Conservation (phyloP, 805 yeast species). For the Lachancea meyersii region DNA sequence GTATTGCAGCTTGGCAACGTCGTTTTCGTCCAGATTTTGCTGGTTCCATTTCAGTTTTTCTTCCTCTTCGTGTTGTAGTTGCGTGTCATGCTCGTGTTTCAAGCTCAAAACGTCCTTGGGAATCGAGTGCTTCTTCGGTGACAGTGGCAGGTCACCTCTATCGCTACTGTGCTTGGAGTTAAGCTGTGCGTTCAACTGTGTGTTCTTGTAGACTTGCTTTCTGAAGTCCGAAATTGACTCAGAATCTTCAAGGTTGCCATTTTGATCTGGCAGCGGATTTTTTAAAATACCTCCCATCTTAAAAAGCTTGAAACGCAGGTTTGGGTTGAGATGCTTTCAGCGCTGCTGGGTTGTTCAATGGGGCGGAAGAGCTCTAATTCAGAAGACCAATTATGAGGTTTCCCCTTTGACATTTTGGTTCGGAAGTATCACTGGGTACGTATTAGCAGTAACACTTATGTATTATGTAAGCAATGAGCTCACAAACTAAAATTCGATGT, state of each 20-base stretch:
- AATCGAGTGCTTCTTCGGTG: constrained; percentile 12
- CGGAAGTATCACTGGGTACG: neutral
- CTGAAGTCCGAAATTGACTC: constrained; percentile 41
- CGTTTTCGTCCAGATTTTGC: constrained; percentile 56
- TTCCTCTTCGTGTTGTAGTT: constrained; percentile 16
- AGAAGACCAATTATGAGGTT: neutral
- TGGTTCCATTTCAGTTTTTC: constrained; percentile 80
- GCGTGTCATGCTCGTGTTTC: constrained; percentile 21
- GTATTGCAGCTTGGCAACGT: constrained; percentile 61
- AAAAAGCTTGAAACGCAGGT: neutral
- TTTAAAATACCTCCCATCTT: constrained; percentile 47
- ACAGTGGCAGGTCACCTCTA: constrained; percentile 9
- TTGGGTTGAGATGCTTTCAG: no score
- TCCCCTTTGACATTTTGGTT: neutral
- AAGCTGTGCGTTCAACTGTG: constrained; percentile 63
- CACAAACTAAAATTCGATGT: no score
- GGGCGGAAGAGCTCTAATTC: neutral
- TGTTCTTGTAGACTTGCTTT: constrained; percentile 71
- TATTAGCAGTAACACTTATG: no score
- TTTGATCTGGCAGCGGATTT: constrained; percentile 37
- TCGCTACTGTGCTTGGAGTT: constrained; percentile 18
- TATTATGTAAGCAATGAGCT: no score
- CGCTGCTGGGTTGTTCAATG: no score
- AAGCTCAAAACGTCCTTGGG: constrained; percentile 32
- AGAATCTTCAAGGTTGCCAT: constrained; percentile 20